Conservation (phyloP, 2,329 filamentous ascomycete genomes). For the Capronia coronata region DNA sequence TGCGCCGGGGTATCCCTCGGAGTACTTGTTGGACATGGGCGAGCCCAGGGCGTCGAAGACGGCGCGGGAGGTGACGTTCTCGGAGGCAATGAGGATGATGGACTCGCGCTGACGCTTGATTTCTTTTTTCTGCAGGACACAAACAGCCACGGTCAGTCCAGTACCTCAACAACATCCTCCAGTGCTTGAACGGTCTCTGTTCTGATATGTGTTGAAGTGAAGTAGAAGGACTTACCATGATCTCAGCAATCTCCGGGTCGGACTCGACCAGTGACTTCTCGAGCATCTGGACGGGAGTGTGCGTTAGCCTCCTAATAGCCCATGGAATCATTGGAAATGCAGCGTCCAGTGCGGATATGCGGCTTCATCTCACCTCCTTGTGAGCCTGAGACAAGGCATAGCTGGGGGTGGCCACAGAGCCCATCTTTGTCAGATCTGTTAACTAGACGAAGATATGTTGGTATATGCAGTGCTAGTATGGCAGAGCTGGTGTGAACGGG, state of each 20-base stretch:
- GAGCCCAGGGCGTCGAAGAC: constrained; percentile 87
- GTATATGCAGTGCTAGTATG: too few species aligned
- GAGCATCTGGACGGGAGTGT: constrained; percentile 62
- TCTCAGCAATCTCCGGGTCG: constrained; percentile 88
- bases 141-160: constrained; percentile 1
- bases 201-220: background rate
- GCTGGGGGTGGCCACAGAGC: constrained; percentile 37
- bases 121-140: constrained; percentile 53
- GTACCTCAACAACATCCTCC: too few species aligned
- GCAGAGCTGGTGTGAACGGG: background rate
- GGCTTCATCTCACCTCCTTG: constrained; percentile 50
- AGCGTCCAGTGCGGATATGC: background rate
- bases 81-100: constrained; percentile 92
- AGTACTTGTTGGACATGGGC: constrained; percentile 99
- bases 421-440: constrained; percentile 20
- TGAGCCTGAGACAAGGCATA: constrained; percentile 63
- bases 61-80: constrained; percentile 91
- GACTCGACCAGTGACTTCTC: constrained; percentile 87
- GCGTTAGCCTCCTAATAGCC: too few species aligned
- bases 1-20: constrained; percentile 92
- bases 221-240: constrained; percentile 65
- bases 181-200: too few species aligned
- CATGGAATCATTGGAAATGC: constrained; percentile 3
- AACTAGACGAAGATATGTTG: too few species aligned
- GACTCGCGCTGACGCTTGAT: constrained; percentile 96